Percentiles rank a stretch among this genome's conserved stretches.
phyloP scores from a whole-genome alignment of 2,329 filamentous ascomycete species.

The Xylariomycetidae sp. region DNA sequence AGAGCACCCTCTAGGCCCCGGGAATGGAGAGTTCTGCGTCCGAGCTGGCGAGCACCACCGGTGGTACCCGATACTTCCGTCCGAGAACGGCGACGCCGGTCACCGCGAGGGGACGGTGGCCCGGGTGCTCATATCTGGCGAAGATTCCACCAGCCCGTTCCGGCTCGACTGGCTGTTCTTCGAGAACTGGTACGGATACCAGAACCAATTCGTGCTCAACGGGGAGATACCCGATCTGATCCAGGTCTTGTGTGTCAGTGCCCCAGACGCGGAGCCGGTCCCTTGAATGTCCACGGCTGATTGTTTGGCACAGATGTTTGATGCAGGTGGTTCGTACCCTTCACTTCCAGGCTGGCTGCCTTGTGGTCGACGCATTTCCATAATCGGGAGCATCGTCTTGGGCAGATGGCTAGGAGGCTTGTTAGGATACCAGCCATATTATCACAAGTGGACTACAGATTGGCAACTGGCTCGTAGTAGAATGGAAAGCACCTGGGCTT shows the following conservation, averaged over 20 bases:
- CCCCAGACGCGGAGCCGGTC: not conserved
- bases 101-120: slow-evolving; percentile 5
- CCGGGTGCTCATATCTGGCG: slow-evolving; percentile 17
- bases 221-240: slow-evolving; percentile 19
- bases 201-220: slow-evolving; percentile 23
- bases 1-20: slow-evolving; percentile 15
- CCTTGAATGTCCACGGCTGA: slow-evolving; percentile 1
- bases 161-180: slow-evolving; percentile 27
- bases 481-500: no score
- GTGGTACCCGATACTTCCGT: slow-evolving; percentile 17
- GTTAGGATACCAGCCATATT: slow-evolving; percentile 33
- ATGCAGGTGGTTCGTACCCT: slow-evolving; percentile 32
- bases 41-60: slow-evolving; percentile 20
- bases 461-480: slow-evolving; percentile 29
- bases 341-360: slow-evolving; percentile 32
- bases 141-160: slow-evolving; percentile 21
- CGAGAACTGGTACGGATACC: slow-evolving; percentile 30
- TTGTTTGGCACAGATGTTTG: slow-evolving; percentile 28
- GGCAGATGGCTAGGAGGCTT: slow-evolving; percentile 32
- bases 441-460: slow-evolving; percentile 30
- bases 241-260: slow-evolving; percentile 23
- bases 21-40: slow-evolving; percentile 18
- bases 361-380: slow-evolving; percentile 23
- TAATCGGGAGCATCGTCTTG: slow-evolving; percentile 25
- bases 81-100: slow-evolving; percentile 1